Conservation (phyloP, 169 alveolate species). For the Fabrea salina region DNA sequence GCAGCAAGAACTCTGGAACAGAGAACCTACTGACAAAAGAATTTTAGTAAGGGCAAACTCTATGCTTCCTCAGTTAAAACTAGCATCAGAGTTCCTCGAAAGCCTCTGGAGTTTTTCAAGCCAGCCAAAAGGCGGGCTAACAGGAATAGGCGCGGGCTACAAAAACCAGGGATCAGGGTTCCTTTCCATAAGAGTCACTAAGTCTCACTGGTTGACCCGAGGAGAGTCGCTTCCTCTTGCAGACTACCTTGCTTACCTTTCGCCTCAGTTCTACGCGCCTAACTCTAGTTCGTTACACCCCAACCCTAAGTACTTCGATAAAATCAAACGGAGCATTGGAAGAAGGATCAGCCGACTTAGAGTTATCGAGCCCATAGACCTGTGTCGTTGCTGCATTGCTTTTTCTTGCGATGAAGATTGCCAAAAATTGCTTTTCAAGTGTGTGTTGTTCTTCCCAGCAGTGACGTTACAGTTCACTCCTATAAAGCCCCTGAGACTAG, state of each 20-base stretch:
- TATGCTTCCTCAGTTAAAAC: conserved; percentile 21
- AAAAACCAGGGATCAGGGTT: background rate
- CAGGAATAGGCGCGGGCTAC: background rate
- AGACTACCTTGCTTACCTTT: background rate
- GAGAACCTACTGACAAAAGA: background rate
- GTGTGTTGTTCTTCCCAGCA: background rate
- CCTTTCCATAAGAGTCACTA: background rate
- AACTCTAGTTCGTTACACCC: background rate
- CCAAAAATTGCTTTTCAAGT: background rate
- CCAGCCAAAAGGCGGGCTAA: background rate
- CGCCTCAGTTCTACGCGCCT: background rate
- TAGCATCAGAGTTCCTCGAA: background rate
- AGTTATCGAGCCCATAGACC: background rate
- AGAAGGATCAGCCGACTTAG: background rate
- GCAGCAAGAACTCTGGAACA: background rate
- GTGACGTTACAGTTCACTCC: conserved; percentile 22
- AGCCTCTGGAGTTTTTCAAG: background rate
- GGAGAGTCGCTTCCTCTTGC: conserved; percentile 1
- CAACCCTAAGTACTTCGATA: background rate
- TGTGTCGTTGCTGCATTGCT: background rate
- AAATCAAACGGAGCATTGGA: background rate
- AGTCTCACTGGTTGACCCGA: background rate
- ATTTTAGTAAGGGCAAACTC: background rate
- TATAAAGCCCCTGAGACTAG: background rate
- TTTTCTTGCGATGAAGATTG: background rate